Percentiles rank a stretch among this genome's conserved stretches.
Evolutionary conservation across 495 filamentous ascomycete species (phyloP).

Genomic region (Xylaria cubensis): DNA sequence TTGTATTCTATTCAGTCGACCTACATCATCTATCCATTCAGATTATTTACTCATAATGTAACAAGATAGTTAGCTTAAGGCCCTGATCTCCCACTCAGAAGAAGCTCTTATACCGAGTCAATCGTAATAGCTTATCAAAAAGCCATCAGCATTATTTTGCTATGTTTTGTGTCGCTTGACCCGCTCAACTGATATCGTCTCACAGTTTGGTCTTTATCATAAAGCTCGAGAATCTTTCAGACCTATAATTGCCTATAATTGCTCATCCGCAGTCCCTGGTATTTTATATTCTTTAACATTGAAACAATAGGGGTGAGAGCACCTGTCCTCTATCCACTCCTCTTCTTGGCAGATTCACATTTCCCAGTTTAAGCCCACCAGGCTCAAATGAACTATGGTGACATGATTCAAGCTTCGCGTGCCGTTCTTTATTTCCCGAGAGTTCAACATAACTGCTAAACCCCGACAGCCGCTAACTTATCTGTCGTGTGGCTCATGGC

Average conservation of each 20-base stretch:
- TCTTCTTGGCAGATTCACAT: constrained; percentile 18
- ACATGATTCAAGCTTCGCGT: neutral
- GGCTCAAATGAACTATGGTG: neutral
- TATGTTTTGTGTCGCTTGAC: neutral
- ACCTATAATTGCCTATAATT: constrained; percentile 17
- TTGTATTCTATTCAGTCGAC: neutral
- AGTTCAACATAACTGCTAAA: neutral
- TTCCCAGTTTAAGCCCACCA: neutral
- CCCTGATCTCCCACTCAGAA: neutral
- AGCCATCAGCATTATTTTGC: neutral
- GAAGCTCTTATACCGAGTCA: neutral
- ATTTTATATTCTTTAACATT: neutral
- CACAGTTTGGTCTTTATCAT: neutral
- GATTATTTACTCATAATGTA: neutral
- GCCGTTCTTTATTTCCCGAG: neutral
- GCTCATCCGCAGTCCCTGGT: neutral
- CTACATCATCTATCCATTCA: neutral
- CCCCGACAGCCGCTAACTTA: neutral
- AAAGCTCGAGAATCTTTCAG: neutral
- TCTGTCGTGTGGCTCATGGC: neutral
- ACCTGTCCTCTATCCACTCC: constrained; percentile 10
- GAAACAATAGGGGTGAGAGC: constrained; percentile 20
- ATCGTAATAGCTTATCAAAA: neutral
- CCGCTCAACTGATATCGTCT: neutral
- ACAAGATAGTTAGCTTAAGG: neutral